Conservation (phyloP, 2,329 filamentous ascomycete species). For the Cladosporium sphaerospermum region DNA sequence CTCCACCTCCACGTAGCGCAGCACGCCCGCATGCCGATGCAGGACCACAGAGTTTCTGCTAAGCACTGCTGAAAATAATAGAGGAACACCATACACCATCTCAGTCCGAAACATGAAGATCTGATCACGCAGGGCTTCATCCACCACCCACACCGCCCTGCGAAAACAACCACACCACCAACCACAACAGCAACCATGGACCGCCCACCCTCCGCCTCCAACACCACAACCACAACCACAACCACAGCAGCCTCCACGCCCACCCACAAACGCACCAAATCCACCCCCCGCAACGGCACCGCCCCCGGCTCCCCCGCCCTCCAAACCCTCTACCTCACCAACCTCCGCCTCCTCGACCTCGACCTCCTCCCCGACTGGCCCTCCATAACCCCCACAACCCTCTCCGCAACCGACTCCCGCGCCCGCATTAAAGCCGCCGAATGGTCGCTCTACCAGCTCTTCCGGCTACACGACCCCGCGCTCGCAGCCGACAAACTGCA, state of each 20-base stretch:
- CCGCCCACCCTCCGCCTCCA: neutral
- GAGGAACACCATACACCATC: too few species aligned
- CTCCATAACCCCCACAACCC: slow-evolving; percentile 61
- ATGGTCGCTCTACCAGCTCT: slow-evolving; percentile 86
- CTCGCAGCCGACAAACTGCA: slow-evolving; percentile 75
- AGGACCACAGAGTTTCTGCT: neutral
- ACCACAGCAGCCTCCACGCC: too few species aligned
- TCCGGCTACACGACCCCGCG: slow-evolving; percentile 72
- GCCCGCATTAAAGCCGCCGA: slow-evolving; percentile 76
- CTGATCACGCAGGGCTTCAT: neutral
- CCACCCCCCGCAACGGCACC: neutral
- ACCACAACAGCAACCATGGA: neutral
- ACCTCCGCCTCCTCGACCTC: slow-evolving; percentile 75
- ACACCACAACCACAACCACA: neutral
- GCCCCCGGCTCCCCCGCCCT: slow-evolving; percentile 23
- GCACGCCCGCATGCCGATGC: neutral
- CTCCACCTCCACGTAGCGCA: neutral
- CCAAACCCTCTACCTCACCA: slow-evolving; percentile 68
- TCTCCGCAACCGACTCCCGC: slow-evolving; percentile 62
- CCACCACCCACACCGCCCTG: neutral
- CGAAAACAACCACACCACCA: neutral
- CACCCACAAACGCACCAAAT: slow-evolving; percentile 4
- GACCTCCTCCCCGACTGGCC: slow-evolving; percentile 76
- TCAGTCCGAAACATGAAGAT: neutral
- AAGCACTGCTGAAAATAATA: too few species aligned